Percentiles rank a stretch among this genome's conserved stretches.
Evolutionary conservation across 2,329 filamentous ascomycete genomes (phyloP).

Genomic region (Talaromyces piceae): DNA sequence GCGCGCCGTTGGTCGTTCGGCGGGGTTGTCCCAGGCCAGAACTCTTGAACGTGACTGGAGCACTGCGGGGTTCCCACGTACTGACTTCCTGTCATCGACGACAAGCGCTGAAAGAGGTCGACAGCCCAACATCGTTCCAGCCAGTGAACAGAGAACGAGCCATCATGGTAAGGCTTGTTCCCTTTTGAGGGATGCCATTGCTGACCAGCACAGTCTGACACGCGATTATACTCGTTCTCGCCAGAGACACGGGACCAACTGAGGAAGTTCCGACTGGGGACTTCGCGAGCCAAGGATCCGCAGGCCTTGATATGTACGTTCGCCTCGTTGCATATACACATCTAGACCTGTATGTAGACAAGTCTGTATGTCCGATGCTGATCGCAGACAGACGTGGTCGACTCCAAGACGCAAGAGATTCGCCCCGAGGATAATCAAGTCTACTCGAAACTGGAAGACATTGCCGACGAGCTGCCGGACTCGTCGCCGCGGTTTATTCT

Average conservation of each 20-base stretch:
- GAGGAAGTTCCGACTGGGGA: slow-evolving; percentile 88
- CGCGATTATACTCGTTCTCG: slow-evolving; percentile 86
- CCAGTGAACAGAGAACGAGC: too few relatives aligned
- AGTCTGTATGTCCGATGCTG: slow-evolving; percentile 14
- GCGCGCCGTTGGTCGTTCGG: too few relatives aligned
- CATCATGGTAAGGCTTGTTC: too few relatives aligned
- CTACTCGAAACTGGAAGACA: slow-evolving; percentile 71
- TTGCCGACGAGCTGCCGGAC: slow-evolving; percentile 85
- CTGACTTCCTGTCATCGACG: too few relatives aligned
- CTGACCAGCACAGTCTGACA: slow-evolving; percentile 56
- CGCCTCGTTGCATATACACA: slow-evolving; percentile 10
- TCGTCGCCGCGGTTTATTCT: slow-evolving; percentile 85
- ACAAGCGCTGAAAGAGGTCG: too few relatives aligned
- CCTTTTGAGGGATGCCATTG: background rate
- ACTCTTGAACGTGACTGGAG: background rate
- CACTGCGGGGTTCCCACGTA: background rate
- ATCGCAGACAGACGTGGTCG: slow-evolving; percentile 65
- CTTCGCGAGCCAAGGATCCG: slow-evolving; percentile 75
- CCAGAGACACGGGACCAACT: slow-evolving; percentile 81
- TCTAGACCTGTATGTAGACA: background rate
- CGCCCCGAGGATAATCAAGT: slow-evolving; percentile 71
- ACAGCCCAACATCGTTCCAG: too few relatives aligned
- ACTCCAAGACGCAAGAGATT: slow-evolving; percentile 85
- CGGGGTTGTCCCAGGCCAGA: too few relatives aligned
- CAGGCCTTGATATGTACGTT: slow-evolving; percentile 90